Evolutionary conservation across 2,329 filamentous ascomycete genomes (phyloP), one percentile per base, ranked within the genome.

Genomic region (Fusarium pseudonygamai): DNA sequence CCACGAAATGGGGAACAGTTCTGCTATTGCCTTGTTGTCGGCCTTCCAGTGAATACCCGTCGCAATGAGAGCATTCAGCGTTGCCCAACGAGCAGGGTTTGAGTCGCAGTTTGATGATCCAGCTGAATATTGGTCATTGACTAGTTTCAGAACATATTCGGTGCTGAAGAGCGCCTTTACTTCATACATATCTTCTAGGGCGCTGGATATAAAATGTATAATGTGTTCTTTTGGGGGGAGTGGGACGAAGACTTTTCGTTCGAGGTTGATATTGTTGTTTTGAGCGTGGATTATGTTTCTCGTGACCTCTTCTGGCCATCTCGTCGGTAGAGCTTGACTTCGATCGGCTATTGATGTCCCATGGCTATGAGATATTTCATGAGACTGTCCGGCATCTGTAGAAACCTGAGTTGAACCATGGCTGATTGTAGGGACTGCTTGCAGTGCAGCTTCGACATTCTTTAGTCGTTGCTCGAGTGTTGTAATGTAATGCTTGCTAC

Each of bases 341-440:
- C 2, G 16, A 10, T 11, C 8, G 37, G 52, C 5, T 7, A 2
- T 18, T 32, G 15, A 6, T 24, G 11, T n/a, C 22, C 1, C 4
- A 8, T 20, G 3, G n/a, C 2, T 13, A 15, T 7, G 4, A 7
- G 22, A n/a, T 9, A 7, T 7, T 9, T 22, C 28, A 18, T 20
- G 0, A 1, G 16, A 16, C 2, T 22, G 6, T 30, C 28, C 4
- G 6, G 12, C 4, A 2, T 22, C 28, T 57, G 9, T 12, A n/a
- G 37, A 18, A 32, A 0, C 2, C 11, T 10, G 22, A 10, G 7
- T 20, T 12, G 6, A 6, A 5, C 12, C 16, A 8, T 20, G 1
- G 11, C 6, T 28, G 5, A 6, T 14, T 22, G 14, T 2, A 7
- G 26, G 28, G 4, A 13, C 5, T 6, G 10, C 12, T 9, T 34